Conservation (phyloP, 129 eudicot genomes). For the Flaveria sonorensis region DNA sequence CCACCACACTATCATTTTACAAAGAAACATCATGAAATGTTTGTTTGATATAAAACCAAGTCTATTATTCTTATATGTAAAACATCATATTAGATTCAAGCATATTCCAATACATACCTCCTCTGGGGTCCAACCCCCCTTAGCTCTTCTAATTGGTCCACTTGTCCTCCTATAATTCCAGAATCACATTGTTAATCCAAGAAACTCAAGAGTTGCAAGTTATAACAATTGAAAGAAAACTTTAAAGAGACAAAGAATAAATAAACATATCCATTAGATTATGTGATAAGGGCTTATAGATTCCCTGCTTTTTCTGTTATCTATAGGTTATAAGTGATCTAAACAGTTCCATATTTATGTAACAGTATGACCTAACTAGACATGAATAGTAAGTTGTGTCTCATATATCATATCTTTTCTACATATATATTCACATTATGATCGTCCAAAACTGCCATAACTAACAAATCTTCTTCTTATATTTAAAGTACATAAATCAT, state of each 20-base stretch:
- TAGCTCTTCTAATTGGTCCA: conserved; percentile 97
- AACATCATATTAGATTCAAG: neutral
- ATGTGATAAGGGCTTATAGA: conserved; percentile 14
- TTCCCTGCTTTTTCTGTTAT: conserved; percentile 10
- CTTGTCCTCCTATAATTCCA: conserved; percentile 70
- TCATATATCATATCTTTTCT: conserved; percentile 9
- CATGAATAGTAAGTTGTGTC: conserved; percentile 24
- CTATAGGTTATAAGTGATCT: conserved; percentile 20
- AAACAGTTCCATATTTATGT: neutral
- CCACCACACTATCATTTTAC: conserved; percentile 4
- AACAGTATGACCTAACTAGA: conserved; percentile 19
- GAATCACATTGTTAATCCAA: conserved; percentile 25
- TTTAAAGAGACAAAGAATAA: conserved; percentile 5
- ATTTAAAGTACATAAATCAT: too few species aligned
- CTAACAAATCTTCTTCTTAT: neutral
- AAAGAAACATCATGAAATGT: neutral
- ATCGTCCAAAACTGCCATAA: conserved; percentile 13
- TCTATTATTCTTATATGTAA: conserved; percentile 1
- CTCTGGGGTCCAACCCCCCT: conserved; percentile 98
- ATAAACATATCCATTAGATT: conserved; percentile 16
- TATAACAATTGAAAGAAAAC: neutral
- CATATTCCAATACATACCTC: conserved; percentile 59
- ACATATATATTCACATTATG: neutral
- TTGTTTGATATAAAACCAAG: conserved; percentile 8
- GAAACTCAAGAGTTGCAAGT: neutral